Evolutionary conservation across 73 alveolate genomes (phyloP), one percentile per base, ranked within the genome.

Genomic region (Uronychia binucleata): DNA sequence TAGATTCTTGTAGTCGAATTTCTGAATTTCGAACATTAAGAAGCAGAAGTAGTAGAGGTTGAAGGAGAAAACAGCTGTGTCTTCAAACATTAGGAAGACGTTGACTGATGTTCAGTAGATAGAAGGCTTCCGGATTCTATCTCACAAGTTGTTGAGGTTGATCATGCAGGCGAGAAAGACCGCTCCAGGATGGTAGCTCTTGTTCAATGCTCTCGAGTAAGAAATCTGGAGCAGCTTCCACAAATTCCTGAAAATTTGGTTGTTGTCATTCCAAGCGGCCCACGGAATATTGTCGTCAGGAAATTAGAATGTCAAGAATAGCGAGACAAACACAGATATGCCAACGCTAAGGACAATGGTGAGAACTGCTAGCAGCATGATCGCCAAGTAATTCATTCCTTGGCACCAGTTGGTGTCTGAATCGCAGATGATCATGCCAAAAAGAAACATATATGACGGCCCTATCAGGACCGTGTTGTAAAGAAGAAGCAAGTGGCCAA

Each of bases 221-320:
- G 27, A 35, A 0, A 77, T 75, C 34, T 85, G 77, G 30, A 85
- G 28, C 11, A 85, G 28, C 78, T 77, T 85, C 85, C 86, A 85
- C 0, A 76, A 1, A 13, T 30, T 28, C 34, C 30, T 0, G 8
- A 85, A 27, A 0, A 77, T 33, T 31, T 30, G 29, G 13, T 83
- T 83, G 32, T 85, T 75, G 58, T 77, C 34, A 30, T 85, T 33
- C 91, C 91, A 85, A 27, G 59, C 34, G 28, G 86, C 60, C 28
- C 30, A 31, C 11, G 91, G 91, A 14, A 85, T 34, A 25, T 77
- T 34, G 1, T 77, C 77, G 74, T 34, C 33, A 85, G 91, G 91
- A 77, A 85, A 85, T 59, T 85, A 33, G 27, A 67, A 77, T 32
- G 76, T 85, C 1, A 85, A 27, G 33, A 85, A 85, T 28, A 85